These are phyloP conservation scores for Gyromitra esculenta DNA, from an alignment of 2,329 filamentous ascomycete species.

Conservation along the genomic window DNA sequence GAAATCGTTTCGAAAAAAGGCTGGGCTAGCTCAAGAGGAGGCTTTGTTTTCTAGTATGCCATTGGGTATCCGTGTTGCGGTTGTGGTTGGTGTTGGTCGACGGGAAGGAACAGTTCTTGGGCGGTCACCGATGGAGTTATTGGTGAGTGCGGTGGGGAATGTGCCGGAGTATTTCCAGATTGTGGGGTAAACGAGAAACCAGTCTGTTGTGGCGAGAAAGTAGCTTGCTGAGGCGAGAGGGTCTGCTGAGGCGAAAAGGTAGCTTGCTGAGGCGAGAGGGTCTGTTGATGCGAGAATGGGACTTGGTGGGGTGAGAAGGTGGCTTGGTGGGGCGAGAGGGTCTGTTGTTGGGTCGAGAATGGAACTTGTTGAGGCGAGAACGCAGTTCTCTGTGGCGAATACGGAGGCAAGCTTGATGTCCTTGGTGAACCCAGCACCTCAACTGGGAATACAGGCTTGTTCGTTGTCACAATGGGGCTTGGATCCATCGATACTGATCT, in stretches of 20 bases:
- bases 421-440: conserved; percentile 30
- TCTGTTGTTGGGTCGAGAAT: conserved; percentile 10
- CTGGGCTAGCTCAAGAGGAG: neutral
- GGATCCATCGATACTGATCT: neutral
- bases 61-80: conserved; percentile 30
- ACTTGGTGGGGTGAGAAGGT: neutral
- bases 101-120: conserved; percentile 27
- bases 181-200: conserved; percentile 6
- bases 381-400: conserved; percentile 29
- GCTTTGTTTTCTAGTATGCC: conserved; percentile 27
- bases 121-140: neutral
- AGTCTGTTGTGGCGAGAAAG: conserved; percentile 10
- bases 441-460: conserved; percentile 27
- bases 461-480: conserved; percentile 15
- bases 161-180: conserved; percentile 6
- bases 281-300: neutral
- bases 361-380: conserved; percentile 18
- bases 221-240: conserved; percentile 18
- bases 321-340: neutral
- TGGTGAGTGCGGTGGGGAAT: conserved; percentile 34
- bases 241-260: conserved; percentile 14
- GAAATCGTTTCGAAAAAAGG: conserved; percentile 16
- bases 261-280: conserved; percentile 1
- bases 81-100: conserved; percentile 16
- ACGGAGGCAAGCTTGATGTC: conserved; percentile 38